Evolutionary conservation across 2,329 filamentous ascomycete genomes (phyloP).

Genomic region (Diaporthe citriasiana): DNA sequence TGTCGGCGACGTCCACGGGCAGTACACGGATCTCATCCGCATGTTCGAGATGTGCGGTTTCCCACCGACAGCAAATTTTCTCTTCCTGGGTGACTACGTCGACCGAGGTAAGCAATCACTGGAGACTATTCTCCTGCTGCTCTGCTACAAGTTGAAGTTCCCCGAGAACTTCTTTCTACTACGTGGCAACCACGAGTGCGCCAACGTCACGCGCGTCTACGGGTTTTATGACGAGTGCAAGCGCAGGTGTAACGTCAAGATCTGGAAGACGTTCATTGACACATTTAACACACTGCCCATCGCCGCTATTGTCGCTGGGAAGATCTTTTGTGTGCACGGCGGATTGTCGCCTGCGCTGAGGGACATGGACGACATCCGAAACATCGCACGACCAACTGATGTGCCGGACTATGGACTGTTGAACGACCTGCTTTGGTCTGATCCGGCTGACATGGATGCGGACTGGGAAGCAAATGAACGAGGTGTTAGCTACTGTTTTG

Average conservation of each 20-base stretch:
- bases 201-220: constrained; percentile 95
- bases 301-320: constrained; percentile 94
- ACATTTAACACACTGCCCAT: constrained; percentile 97
- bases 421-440: constrained; percentile 97
- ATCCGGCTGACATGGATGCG: constrained; percentile 96
- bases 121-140: constrained; percentile 90
- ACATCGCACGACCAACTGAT: constrained; percentile 95
- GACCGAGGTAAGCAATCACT: constrained; percentile 96
- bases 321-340: constrained; percentile 98
- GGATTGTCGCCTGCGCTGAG: constrained; percentile 91
- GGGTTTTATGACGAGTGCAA: constrained; percentile 99
- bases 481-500: constrained; percentile 98
- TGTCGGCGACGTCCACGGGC: constrained; percentile 95
- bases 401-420: constrained; percentile 96
- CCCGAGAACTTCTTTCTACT: constrained; percentile 98
- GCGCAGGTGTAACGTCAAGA: constrained; percentile 93
- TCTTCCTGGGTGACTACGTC: constrained; percentile 97
- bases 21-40: constrained; percentile 95
- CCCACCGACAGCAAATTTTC: constrained; percentile 89
- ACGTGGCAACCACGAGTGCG: constrained; percentile 96
- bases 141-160: constrained; percentile 98
- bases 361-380: constrained; percentile 98
- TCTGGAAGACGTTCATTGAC: constrained; percentile 98
- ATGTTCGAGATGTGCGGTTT: constrained; percentile 99
- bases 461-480: constrained; percentile 99